Percentiles rank a stretch among this genome's conserved stretches.
Conservation (phyloP, 1,139 yeast species). For the Yamadazyma friedrichii region DNA sequence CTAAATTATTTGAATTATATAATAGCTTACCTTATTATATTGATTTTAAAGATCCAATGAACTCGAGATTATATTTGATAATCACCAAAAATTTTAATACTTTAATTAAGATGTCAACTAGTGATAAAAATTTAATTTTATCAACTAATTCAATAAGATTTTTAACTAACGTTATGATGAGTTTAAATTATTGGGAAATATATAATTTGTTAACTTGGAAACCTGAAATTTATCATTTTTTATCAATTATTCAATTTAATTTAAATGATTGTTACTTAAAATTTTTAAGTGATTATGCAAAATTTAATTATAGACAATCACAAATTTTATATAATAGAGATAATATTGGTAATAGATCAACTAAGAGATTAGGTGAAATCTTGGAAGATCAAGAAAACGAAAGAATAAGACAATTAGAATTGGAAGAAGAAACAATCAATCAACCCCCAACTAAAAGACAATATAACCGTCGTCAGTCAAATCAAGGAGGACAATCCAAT, state of each 20-base stretch:
- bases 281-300: conserved; percentile 36
- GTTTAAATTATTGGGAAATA: conserved; percentile 46
- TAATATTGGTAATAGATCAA: conserved; percentile 12
- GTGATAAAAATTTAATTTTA: conserved; percentile 28
- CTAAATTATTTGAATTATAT: conserved; percentile 26
- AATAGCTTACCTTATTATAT: conserved; percentile 25
- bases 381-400: conserved; percentile 15
- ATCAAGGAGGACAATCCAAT: not conserved
- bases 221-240: conserved; percentile 44
- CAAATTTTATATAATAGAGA: conserved; percentile 11
- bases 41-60: conserved; percentile 23
- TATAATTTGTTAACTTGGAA: conserved; percentile 44
- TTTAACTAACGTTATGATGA: conserved; percentile 39
- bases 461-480: not conserved
- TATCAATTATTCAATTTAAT: conserved; percentile 39
- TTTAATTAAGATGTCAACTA: conserved; percentile 35
- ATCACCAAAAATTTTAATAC: conserved; percentile 42
- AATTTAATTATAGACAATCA: conserved; percentile 21
- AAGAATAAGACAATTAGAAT: conserved; percentile 3
- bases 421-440: not conserved
- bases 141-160: conserved; percentile 39
- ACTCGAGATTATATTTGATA: conserved; percentile 33
- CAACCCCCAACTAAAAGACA: not conserved
- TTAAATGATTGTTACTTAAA: conserved; percentile 38
- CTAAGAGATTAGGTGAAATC: conserved; percentile 14